Evolutionary conservation across 257 asterid genomes (phyloP).

Genomic region (Paraleonurus japonicus): DNA sequence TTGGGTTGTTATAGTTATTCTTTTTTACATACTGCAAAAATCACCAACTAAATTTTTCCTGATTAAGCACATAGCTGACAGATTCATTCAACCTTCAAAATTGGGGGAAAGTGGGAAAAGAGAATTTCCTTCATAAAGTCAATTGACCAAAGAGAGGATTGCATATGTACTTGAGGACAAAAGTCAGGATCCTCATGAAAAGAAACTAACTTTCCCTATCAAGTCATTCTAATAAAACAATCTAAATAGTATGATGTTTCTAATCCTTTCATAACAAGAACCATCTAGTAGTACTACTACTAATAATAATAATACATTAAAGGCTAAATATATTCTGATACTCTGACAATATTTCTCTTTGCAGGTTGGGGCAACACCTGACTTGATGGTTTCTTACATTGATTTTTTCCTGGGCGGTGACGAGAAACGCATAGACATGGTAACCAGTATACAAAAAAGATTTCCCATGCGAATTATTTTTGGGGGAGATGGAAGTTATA

Average conservation of each 20-base stretch:
- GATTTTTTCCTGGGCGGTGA: slow-evolving; percentile 98
- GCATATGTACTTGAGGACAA: neutral
- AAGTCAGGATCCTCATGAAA: slow-evolving; percentile 1
- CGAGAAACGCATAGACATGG: slow-evolving; percentile 89
- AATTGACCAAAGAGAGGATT: slow-evolving; percentile 1
- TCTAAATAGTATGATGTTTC: neutral
- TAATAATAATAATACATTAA: neutral
- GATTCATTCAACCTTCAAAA: neutral
- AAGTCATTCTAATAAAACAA: neutral
- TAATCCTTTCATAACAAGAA: neutral
- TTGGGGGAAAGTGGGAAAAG: neutral
- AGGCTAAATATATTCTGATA: slow-evolving; percentile 7
- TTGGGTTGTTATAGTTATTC: too few relatives aligned
- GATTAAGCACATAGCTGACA: neutral
- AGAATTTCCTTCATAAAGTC: neutral
- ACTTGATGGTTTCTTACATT: slow-evolving; percentile 87
- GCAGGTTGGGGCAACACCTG: slow-evolving; percentile 98
- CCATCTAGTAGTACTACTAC: neutral
- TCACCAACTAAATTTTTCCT: neutral
- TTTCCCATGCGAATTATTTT: slow-evolving; percentile 90
- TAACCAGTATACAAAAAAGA: slow-evolving; percentile 81
- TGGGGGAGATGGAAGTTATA: slow-evolving; percentile 95
- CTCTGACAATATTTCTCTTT: slow-evolving; percentile 23
- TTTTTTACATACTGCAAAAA: too few relatives aligned
- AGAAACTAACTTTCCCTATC: neutral